Evolutionary conservation across 1,284 basidiomycete species (phyloP).

Genomic region (Malassezia nana): DNA sequence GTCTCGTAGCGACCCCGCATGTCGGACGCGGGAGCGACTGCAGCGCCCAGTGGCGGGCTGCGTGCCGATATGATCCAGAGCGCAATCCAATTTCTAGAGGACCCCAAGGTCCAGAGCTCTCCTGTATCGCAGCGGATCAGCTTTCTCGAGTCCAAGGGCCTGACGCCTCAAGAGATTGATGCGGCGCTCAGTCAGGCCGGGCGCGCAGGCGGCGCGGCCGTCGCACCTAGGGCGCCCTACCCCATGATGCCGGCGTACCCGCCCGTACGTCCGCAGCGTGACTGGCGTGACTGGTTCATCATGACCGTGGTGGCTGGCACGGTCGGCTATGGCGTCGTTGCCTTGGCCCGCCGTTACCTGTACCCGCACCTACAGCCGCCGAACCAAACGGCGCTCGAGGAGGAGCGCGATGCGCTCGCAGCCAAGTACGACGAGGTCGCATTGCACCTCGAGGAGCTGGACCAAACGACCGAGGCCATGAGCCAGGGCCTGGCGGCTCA

Average conservation of each 20-base stretch:
- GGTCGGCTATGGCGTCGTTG: slow-evolving; percentile 73
- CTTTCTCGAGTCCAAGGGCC: slow-evolving; percentile 87
- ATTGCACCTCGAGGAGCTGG: slow-evolving; percentile 60
- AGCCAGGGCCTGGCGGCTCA: slow-evolving; percentile 71
- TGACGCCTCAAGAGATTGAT: slow-evolving; percentile 75
- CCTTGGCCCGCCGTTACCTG: slow-evolving; percentile 84
- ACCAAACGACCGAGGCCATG: slow-evolving; percentile 64
- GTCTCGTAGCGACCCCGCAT: not conserved
- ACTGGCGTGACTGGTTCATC: slow-evolving; percentile 54
- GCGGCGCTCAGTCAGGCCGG: slow-evolving; percentile 59
- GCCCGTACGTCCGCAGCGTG: slow-evolving; percentile 23
- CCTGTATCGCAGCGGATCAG: slow-evolving; percentile 73
- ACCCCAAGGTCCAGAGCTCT: slow-evolving; percentile 58
- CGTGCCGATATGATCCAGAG: slow-evolving; percentile 40
- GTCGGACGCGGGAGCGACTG: not conserved
- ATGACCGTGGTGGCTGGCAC: slow-evolving; percentile 84
- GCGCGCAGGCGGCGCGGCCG: slow-evolving; percentile 11
- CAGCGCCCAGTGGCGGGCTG: slow-evolving; percentile 1
- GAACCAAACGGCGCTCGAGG: slow-evolving; percentile 74
- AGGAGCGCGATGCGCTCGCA: slow-evolving; percentile 70
- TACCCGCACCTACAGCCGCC: slow-evolving; percentile 85
- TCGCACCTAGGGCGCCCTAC: slow-evolving; percentile 22
- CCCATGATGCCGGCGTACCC: slow-evolving; percentile 19
- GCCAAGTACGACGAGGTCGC: slow-evolving; percentile 91
- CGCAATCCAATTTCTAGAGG: slow-evolving; percentile 41